Evolutionary conservation across 768 basidiomycete species (phyloP), one percentile per base, ranked within the genome.

Genomic region (Chalciporus pseudorubinellus): DNA sequence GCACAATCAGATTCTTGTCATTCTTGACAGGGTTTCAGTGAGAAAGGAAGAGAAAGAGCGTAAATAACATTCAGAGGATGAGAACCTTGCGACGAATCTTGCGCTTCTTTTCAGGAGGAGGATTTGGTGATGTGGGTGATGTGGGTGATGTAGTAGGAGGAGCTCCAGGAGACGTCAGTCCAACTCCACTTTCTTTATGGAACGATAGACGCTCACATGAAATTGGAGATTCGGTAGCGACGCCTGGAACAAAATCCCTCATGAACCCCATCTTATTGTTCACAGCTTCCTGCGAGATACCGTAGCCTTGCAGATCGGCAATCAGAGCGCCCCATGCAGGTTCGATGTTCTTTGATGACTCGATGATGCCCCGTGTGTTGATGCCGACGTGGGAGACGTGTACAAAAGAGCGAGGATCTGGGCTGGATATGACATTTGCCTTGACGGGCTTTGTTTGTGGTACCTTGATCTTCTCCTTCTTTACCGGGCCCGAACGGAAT

Each of bases 381-480:
- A 84, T 67, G 8, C 84, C 84, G 45, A 87, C 77, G 62, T 87
- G 86, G 19, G 80, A 76, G 48, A 85, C 73, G 59, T 88, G 85
- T 50, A 79, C 77, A 64, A 87, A 87, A 19, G 85, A 81, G 50
- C 81, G 74, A 4, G 80, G 76, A 0, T 76, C 67, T 0, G 85
- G 85, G 16, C 75, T 62, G 13, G 85, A 85, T 56, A 87, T 81
- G 70, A 80, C 70, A 50, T 56, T 55, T 19, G 61, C 21, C 55
- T 56, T 64, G 55, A 68, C 43, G 57, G 68, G 54, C 55, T 65
- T 61, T 70, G 65, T 28, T 70, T 74, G 60, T 70, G 79, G 66
- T 71, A 67, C 21, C 65, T 69, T 62, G 48, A 40, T 47, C 52
- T 58, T 59, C 31, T 68, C 59, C 53, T 58, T 69, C 44, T 60